Evolutionary conservation across 2,329 filamentous ascomycete genomes (phyloP), one percentile per base, ranked within the genome.

Genomic region (Lojkania enalia): DNA sequence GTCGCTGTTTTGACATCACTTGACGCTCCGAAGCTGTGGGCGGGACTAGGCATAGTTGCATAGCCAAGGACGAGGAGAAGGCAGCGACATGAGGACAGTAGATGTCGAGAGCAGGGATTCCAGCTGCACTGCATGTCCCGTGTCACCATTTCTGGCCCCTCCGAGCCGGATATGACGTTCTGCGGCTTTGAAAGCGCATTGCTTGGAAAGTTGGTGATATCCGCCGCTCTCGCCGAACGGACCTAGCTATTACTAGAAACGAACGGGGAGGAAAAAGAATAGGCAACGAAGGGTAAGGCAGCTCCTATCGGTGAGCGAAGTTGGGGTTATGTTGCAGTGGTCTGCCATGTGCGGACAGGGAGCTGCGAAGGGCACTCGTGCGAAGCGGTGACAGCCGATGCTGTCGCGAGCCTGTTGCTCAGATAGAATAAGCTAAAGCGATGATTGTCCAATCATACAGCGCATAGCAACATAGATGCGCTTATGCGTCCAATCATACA

Each of bases 301-400:
- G 36, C 14, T 21, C 45, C 18, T 4, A 38, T 53, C 55, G 51
- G 51, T 57, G 53, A 50, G 49, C 41, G 36, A 39, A 12, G 13
- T 14, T 35, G 35, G 25, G 35, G 14, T 6, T n/a, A 29, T 3
- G 25, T 36, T 48, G 42, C 27, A 12, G 37, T 43, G 41, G 27
- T 41, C 19, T 37, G 42, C 39, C 23, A 35, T 20, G 23, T 14
- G 19, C 19, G 39, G 42, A 38, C 29, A 35, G 31, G 37, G 5
- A 15, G 27, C 29, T n/a, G 14, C 36, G 40, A 27, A 45, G 46
- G 13, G 30, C 2, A 5, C 29, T 19, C 12, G 37, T 16, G 20
- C 37, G 12, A 21, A 46, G 49, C 42, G 46, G 49, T 46, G 36
- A 20, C 19, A 18, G 25, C n/a, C n/a, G n/a, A n/a, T n/a, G n/a